Percentiles rank a stretch among this genome's conserved stretches.
Conservation (phyloP, 768 basidiomycete genomes). For the Rhizopogon rudus region DNA sequence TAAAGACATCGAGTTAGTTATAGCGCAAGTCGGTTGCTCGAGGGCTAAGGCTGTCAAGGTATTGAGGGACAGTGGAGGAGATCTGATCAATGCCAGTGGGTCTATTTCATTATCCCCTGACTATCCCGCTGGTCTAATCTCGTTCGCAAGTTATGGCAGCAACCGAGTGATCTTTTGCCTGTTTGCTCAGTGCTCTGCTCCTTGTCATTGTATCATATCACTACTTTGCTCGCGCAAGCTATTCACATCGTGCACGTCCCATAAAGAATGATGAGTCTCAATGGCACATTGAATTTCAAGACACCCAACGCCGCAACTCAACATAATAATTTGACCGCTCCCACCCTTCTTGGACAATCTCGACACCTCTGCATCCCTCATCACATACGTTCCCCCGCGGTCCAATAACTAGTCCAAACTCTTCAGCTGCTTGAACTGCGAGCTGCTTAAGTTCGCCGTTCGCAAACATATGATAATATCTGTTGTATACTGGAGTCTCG, state of each 20-base stretch:
- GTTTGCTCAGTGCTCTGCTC: constrained; percentile 29
- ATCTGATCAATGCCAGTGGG: constrained; percentile 96
- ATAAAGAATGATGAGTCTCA: background rate
- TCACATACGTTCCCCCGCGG: constrained; percentile 11
- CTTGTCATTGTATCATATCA: constrained; percentile 25
- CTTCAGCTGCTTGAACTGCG: constrained; percentile 55
- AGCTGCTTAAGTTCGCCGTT: constrained; percentile 70
- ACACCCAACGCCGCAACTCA: constrained; percentile 63
- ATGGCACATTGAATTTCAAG: constrained; percentile 14
- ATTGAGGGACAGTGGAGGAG: constrained; percentile 87
- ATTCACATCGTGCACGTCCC: constrained; percentile 9
- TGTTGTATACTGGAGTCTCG: constrained; percentile 55
- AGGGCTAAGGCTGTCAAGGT: constrained; percentile 89
- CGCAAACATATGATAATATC: constrained; percentile 97
- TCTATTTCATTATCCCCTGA: constrained; percentile 19
- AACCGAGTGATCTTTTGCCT: constrained; percentile 59
- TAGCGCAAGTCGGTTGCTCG: constrained; percentile 83
- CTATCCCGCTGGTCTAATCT: constrained; percentile 8
- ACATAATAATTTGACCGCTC: constrained; percentile 88
- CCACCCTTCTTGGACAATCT: constrained; percentile 74
- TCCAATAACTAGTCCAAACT: constrained; percentile 59
- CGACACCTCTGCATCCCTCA: constrained; percentile 40
- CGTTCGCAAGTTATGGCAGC: constrained; percentile 77
- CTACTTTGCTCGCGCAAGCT: constrained; percentile 15
- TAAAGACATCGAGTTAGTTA: constrained; percentile 89